phyloP scores from a whole-genome alignment of 257 asterid genomes.

The Leonotis leonurus region DNA sequence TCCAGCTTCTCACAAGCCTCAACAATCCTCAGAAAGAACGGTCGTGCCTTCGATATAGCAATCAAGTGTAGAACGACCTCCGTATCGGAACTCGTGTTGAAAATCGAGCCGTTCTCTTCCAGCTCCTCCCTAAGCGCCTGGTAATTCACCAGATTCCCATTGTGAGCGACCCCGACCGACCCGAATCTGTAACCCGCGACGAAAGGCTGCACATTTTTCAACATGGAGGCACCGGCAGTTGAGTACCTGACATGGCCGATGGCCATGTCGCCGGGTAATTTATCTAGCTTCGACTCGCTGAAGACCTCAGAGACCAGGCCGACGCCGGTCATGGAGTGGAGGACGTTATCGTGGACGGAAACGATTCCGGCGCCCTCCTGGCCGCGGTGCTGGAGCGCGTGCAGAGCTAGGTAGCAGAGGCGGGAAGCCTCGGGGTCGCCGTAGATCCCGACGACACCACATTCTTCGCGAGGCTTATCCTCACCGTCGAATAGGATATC shows the following conservation, averaged over 20 bases:
- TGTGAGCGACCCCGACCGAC: conserved; percentile 94
- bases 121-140: conserved; percentile 60
- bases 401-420: conserved; percentile 73
- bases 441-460: conserved; percentile 88
- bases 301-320: conserved; percentile 90
- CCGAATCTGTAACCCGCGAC: conserved; percentile 88
- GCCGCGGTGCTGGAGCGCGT: conserved; percentile 94
- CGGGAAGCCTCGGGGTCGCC: conserved; percentile 93
- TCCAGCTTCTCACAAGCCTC: conserved; percentile 83
- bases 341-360: conserved; percentile 54
- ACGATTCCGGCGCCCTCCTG: conserved; percentile 98
- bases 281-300: conserved; percentile 56
- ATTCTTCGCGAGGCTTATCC: conserved; percentile 83
- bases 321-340: conserved; percentile 79
- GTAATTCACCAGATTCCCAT: conserved; percentile 87
- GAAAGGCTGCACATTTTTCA: conserved; percentile 91
- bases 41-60: conserved; percentile 77
- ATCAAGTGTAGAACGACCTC: conserved; percentile 85
- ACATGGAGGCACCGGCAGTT: conserved; percentile 90
- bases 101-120: conserved; percentile 82
- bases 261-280: conserved; percentile 71
- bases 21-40: conserved; percentile 69
- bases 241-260: conserved; percentile 94
- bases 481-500: conserved; percentile 15
- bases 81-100: conserved; percentile 80